Conservation (phyloP, 768 basidiomycete species). For the Phanerochaete carnosa region DNA sequence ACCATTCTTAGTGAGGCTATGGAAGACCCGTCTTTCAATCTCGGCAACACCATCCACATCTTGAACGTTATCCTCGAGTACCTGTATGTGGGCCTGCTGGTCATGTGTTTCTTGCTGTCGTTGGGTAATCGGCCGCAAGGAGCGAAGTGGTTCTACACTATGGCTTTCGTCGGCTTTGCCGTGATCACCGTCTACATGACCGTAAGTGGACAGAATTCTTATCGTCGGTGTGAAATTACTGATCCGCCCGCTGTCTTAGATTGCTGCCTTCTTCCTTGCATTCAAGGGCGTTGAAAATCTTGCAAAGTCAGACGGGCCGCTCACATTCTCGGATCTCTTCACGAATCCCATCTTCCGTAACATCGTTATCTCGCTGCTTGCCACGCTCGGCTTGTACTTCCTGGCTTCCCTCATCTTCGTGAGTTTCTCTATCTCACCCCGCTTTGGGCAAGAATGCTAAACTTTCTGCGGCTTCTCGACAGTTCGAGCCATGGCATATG, state of each 20-base stretch:
- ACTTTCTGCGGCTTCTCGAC: constrained; percentile 7
- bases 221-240: neutral
- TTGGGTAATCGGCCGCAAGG: constrained; percentile 93
- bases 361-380: constrained; percentile 80
- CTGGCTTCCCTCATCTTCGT: constrained; percentile 82
- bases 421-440: constrained; percentile 28
- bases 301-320: constrained; percentile 38
- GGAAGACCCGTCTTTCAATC: constrained; percentile 56
- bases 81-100: constrained; percentile 81
- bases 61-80: constrained; percentile 81
- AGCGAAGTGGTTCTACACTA: constrained; percentile 81
- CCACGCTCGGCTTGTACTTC: constrained; percentile 89
- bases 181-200: constrained; percentile 97
- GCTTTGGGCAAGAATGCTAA: neutral
- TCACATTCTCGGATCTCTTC: constrained; percentile 62
- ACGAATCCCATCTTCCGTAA: constrained; percentile 80
- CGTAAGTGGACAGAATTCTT: constrained; percentile 36
- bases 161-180: constrained; percentile 84
- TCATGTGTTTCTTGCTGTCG: constrained; percentile 84
- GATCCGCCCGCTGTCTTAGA: constrained; percentile 34
- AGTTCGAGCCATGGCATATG: constrained; percentile 99
- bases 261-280: constrained; percentile 77
- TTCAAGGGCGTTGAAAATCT: constrained; percentile 75
- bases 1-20: constrained; percentile 71
- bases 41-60: constrained; percentile 58